Percentiles rank a stretch among this genome's conserved stretches.
Conservation (phyloP, 352 stramenopile species). For the Phytophthora nicotianae region DNA sequence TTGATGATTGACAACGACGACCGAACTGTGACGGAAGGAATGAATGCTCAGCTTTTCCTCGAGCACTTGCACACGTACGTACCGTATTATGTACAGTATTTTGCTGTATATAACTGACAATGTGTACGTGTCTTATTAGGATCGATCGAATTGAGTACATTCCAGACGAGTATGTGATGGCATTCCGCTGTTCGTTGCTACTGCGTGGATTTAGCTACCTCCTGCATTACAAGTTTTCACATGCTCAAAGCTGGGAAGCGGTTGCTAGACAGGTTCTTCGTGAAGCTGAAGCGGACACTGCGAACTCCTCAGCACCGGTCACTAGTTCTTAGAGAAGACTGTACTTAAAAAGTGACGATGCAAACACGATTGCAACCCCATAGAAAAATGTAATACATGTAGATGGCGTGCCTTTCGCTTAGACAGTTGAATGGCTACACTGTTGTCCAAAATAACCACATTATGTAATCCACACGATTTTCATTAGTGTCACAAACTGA, state of each 20-base stretch:
- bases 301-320: background rate
- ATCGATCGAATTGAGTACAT: constrained; percentile 85
- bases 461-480: constrained; percentile 6
- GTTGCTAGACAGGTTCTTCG: constrained; percentile 67
- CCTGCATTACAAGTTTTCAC: constrained; percentile 87
- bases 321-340: background rate
- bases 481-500: background rate
- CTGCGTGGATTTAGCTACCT: constrained; percentile 86
- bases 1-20: constrained; percentile 91
- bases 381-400: constrained; percentile 27
- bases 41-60: constrained; percentile 87
- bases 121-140: constrained; percentile 28
- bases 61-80: constrained; percentile 84
- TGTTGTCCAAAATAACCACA: background rate
- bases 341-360: background rate
- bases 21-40: constrained; percentile 74
- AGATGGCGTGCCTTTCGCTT: background rate
- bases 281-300: constrained; percentile 41
- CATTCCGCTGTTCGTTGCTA: constrained; percentile 84
- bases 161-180: constrained; percentile 89
- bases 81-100: background rate
- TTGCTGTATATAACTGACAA: constrained; percentile 6
- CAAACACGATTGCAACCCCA: background rate
- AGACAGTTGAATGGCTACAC: too few relatives aligned
- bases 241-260: constrained; percentile 80